A percentile compares a stretch with the other conserved stretches of the same genome.
Conservation (phyloP, 495 filamentous ascomycete genomes). For the Amniculicola lignicola region DNA sequence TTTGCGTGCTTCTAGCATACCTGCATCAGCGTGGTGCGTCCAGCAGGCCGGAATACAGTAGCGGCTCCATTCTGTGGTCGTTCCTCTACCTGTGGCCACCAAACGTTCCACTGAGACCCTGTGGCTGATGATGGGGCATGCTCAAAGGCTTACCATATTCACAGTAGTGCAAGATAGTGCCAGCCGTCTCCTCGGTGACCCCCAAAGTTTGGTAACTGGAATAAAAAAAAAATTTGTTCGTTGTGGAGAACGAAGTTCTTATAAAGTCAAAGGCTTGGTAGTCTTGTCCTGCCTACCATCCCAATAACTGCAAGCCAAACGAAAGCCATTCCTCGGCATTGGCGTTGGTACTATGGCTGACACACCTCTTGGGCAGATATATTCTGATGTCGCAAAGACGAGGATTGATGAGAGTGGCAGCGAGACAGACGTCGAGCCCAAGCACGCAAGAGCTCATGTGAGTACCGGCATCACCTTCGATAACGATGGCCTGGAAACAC, state of each 20-base stretch:
- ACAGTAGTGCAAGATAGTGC: background rate
- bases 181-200: too few species aligned
- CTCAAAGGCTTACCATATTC: too few species aligned
- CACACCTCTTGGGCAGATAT: background rate
- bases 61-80: too few species aligned
- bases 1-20: too few species aligned
- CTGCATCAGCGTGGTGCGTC: too few species aligned
- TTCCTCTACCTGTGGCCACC: too few species aligned
- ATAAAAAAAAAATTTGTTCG: background rate
- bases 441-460: background rate
- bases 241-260: background rate
- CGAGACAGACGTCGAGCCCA: background rate
- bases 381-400: conserved; percentile 14
- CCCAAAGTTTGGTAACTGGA: too few species aligned
- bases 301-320: too few species aligned
- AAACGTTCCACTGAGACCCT: too few species aligned
- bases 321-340: too few species aligned
- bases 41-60: too few species aligned
- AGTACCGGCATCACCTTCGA: conserved; percentile 29
- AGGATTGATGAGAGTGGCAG: conserved; percentile 13
- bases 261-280: background rate
- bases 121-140: too few species aligned
- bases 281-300: background rate
- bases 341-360: background rate
- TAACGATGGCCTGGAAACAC: conserved; percentile 28